These are phyloP conservation scores for Cyberlindnera lachancei DNA, from an alignment of 805 yeast species.

Conservation along the genomic window DNA sequence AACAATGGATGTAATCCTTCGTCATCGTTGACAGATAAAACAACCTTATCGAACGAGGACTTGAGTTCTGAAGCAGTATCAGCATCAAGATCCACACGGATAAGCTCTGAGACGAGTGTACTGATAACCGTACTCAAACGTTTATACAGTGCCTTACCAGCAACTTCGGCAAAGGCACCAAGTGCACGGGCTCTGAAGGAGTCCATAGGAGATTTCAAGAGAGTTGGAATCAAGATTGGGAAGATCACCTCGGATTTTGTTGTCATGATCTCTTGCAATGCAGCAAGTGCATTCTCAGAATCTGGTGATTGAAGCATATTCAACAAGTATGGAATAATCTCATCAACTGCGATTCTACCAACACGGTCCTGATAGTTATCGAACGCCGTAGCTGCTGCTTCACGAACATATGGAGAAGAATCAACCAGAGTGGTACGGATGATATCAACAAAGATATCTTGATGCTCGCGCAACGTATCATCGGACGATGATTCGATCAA, in stretches of 20 bases:
- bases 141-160: slow-evolving; percentile 73
- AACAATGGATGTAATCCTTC: slow-evolving; percentile 80
- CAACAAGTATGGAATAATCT: slow-evolving; percentile 77
- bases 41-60: slow-evolving; percentile 57
- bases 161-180: slow-evolving; percentile 82
- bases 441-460: slow-evolving; percentile 62
- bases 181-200: slow-evolving; percentile 80
- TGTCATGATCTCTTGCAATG: slow-evolving; percentile 87
- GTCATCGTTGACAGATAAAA: slow-evolving; percentile 64
- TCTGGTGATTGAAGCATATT: slow-evolving; percentile 53
- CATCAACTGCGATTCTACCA: slow-evolving; percentile 84
- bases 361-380: slow-evolving; percentile 77
- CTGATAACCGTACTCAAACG: slow-evolving; percentile 69
- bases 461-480: slow-evolving; percentile 56
- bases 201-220: slow-evolving; percentile 75
- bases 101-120: slow-evolving; percentile 57
- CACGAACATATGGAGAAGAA: slow-evolving; percentile 64
- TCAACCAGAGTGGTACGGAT: slow-evolving; percentile 78
- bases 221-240: slow-evolving; percentile 86
- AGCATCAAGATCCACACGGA: slow-evolving; percentile 30
- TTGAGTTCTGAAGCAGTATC: slow-evolving; percentile 34
- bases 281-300: slow-evolving; percentile 74
- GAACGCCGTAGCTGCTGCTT: slow-evolving; percentile 86
- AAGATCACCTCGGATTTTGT: slow-evolving; percentile 84
- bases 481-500: slow-evolving; percentile 66